These are phyloP conservation scores for Cicer arietinum DNA, from an alignment of 306 rosid species.

Conservation along the genomic window DNA sequence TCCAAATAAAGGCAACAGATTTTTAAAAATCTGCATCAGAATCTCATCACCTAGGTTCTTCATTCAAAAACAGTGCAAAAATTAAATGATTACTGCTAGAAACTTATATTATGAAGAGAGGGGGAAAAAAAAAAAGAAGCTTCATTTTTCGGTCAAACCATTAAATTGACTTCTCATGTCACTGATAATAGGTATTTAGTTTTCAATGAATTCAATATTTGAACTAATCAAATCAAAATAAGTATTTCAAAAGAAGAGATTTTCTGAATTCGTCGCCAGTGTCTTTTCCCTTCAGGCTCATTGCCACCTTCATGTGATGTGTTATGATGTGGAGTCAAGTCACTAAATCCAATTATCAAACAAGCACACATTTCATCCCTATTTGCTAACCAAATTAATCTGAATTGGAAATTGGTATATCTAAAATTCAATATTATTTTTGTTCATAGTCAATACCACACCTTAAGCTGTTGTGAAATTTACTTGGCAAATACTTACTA, in stretches of 20 bases:
- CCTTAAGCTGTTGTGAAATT: neutral
- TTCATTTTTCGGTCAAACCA: neutral
- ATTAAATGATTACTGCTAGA: neutral
- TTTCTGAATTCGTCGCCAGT: no score
- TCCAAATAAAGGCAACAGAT: neutral
- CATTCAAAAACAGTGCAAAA: neutral
- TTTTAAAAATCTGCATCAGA: neutral
- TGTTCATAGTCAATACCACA: neutral
- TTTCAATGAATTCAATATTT: conserved; percentile 17
- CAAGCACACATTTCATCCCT: neutral
- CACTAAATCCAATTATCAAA: conserved; percentile 8
- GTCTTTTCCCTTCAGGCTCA: neutral
- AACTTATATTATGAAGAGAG: neutral
- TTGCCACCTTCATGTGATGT: neutral
- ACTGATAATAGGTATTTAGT: neutral
- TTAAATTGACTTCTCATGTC: neutral
- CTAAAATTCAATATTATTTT: neutral
- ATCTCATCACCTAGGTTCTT: conserved; percentile 2
- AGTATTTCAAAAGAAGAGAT: neutral
- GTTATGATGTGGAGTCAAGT: neutral
- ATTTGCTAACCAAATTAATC: neutral
- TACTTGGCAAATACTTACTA: conserved; percentile 8
- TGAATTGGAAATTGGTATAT: neutral
- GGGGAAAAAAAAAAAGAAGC: neutral
- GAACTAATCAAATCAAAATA: neutral